Conservation (phyloP, 805 yeast genomes). For the Suhomyces sp. region DNA sequence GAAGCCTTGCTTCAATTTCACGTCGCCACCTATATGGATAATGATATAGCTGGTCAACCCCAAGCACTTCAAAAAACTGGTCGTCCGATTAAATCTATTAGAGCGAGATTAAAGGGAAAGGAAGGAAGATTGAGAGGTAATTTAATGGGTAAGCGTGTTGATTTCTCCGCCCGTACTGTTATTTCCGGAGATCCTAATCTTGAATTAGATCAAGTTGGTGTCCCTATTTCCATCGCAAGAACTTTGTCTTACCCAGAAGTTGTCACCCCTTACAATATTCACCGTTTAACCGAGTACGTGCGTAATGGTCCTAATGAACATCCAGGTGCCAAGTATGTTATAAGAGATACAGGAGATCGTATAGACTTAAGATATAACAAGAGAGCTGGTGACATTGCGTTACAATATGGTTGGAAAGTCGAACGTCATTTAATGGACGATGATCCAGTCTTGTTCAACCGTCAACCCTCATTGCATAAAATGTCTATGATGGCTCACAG, state of each 20-base stretch:
- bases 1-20: conserved; percentile 95
- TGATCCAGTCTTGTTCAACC: conserved; percentile 96
- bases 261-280: conserved; percentile 96
- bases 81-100: conserved; percentile 95
- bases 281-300: conserved; percentile 85
- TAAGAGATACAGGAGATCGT: conserved; percentile 98
- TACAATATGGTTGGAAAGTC: conserved; percentile 98
- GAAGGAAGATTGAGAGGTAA: conserved; percentile 99
- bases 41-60: conserved; percentile 99
- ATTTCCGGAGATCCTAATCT: conserved; percentile 99
- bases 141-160: conserved; percentile 99
- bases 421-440: conserved; percentile 97
- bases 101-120: conserved; percentile 99
- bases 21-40: conserved; percentile 99
- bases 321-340: conserved; percentile 98
- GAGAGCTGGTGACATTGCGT: conserved; percentile 96
- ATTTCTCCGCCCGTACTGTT: conserved; percentile 97
- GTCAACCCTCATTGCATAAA: conserved; percentile 98
- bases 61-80: conserved; percentile 98
- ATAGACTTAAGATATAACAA: conserved; percentile 95
- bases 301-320: conserved; percentile 99
- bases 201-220: conserved; percentile 98
- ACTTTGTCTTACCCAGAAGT: conserved; percentile 95
- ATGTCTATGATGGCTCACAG: conserved; percentile 99
- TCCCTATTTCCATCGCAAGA: conserved; percentile 93